These are phyloP conservation scores for Sporothrix curviconia DNA, from an alignment of 2,329 filamentous ascomycete genomes.

Conservation along the genomic window DNA sequence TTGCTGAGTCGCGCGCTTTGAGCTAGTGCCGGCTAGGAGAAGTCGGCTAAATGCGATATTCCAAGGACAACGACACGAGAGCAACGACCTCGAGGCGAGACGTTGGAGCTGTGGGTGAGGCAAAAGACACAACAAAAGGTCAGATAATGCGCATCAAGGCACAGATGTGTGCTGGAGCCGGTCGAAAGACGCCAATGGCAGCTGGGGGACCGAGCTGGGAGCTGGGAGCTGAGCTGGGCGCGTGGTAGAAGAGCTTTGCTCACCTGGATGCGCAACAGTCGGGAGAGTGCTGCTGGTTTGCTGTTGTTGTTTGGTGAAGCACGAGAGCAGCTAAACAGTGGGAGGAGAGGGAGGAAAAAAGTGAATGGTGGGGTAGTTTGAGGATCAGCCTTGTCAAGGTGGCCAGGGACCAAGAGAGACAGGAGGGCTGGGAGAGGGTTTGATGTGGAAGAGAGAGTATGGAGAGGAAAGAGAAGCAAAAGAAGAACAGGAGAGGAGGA, in stretches of 20 bases:
- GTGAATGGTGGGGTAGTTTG: constrained; percentile 11
- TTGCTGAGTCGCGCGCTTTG: constrained; percentile 5
- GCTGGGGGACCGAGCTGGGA: neutral
- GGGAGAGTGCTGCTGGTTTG: neutral
- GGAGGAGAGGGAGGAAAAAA: neutral
- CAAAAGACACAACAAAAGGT: constrained; percentile 3
- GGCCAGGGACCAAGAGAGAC: neutral
- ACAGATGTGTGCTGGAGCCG: neutral
- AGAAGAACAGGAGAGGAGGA: neutral
- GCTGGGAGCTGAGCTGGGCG: no score
- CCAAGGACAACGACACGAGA: neutral
- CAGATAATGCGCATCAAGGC: neutral
- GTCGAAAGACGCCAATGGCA: neutral
- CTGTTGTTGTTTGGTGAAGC: neutral
- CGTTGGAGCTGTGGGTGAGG: neutral
- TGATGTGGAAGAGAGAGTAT: neutral
- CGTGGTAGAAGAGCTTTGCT: no score
- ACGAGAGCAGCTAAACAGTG: neutral
- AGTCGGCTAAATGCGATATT: neutral
- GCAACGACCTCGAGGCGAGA: neutral
- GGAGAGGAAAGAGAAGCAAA: neutral
- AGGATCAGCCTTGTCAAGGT: constrained; percentile 9
- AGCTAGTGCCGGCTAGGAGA: constrained; percentile 1
- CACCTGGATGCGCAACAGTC: no score
- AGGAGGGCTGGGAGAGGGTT: neutral